Conservation (phyloP, 805 yeast genomes). For the Saturnispora ahearnii region DNA sequence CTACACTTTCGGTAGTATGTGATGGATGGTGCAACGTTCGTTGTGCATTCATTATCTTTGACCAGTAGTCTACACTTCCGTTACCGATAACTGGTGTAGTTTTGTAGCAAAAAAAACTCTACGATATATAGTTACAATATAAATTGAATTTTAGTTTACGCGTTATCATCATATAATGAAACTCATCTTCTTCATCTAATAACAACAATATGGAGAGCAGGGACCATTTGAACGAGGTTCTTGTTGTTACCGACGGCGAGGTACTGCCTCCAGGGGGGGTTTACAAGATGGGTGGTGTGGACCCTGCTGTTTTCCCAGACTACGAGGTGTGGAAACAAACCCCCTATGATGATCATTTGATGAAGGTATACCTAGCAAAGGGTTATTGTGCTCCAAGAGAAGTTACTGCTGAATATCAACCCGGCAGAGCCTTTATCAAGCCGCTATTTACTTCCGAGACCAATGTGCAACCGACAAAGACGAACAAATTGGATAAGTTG, state of each 20-base stretch:
- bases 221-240: neutral
- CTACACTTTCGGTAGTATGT: neutral
- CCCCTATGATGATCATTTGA: slow-evolving; percentile 42
- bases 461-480: slow-evolving; percentile 7
- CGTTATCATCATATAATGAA: neutral
- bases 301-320: slow-evolving; percentile 46
- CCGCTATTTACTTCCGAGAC: slow-evolving; percentile 19
- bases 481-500: slow-evolving; percentile 27
- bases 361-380: slow-evolving; percentile 51
- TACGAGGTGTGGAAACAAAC: slow-evolving; percentile 63
- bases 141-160: neutral
- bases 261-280: slow-evolving; percentile 24
- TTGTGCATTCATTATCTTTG: slow-evolving; percentile 26
- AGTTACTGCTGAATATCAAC: slow-evolving; percentile 58
- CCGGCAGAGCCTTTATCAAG: slow-evolving; percentile 52
- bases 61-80: neutral
- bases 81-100: neutral
- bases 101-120: neutral
- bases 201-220: neutral
- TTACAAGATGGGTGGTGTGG: slow-evolving; percentile 20
- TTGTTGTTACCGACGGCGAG: slow-evolving; percentile 15
- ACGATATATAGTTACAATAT: neutral
- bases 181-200: neutral
- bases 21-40: slow-evolving; percentile 19
- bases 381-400: slow-evolving; percentile 61